Base-by-base conservation (phyloP, 345 rosid genomes). In the Litchi chinensis region DNA sequence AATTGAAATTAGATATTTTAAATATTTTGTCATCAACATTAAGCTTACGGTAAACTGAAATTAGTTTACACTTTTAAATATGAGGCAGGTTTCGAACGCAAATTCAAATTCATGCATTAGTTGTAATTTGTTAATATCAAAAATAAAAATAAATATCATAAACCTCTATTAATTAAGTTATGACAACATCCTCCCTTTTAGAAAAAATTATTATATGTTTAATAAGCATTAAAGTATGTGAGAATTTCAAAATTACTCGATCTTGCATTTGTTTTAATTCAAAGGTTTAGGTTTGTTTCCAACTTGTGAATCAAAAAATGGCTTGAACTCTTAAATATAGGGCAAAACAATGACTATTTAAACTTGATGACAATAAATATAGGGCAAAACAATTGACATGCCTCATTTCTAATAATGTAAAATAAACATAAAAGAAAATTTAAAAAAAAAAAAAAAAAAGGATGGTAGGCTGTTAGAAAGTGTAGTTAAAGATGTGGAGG, bases 401-500 rank as follows among this genome's bases (percentile, higher is more conserved):
- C 40, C 13, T 50, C 37, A 32, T 32, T 32, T 32, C 37, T 1
- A 32, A 32, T 32, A 32, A 32, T 32, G 4, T 12, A 73, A 37
- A 60, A 39, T 5, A 63, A 52, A 43, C n/a, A 68, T 62, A 40
- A 40, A 56, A 9, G 15, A 8, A 24, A 65, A 32, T 26, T n/a
- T n/a, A 56, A 16, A 72, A 52, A 5, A 12, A 48, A 19, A 26
- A 3, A 41, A 5, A 13, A 0, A 8, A 8, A 21, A 13, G 56
- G 11, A 41, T 3, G 18, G 26, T 9, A 22, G 65, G 48, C 16
- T 62, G 8, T 11, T 74, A 86, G 83, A 48, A 43, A 79, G 75
- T 68, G n/a, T 82, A 66, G 83, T 71, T 40, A 77, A 77, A 65
- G 77, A 73, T 74, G 83, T 41, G 83, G 79, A 70, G 22, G 22